These are phyloP conservation scores for Tetracentron sinense DNA, from an alignment of 164 flowering plant genomes.

Conservation along the genomic window DNA sequence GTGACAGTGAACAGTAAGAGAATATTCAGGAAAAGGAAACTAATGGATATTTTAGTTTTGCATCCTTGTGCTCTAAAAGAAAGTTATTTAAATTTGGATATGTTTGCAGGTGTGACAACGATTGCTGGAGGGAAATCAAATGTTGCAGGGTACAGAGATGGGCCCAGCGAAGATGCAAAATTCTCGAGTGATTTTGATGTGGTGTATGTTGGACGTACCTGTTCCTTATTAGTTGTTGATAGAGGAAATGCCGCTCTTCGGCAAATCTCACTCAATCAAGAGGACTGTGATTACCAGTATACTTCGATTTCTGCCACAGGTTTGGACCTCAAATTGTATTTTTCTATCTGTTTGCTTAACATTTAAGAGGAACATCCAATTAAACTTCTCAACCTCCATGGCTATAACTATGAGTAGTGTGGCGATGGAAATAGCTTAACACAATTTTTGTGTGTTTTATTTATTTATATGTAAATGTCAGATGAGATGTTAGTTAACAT, in stretches of 20 bases:
- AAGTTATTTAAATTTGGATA: neutral
- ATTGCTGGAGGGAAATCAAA: slow-evolving; percentile 98
- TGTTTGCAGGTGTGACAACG: slow-evolving; percentile 82
- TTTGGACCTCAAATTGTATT: slow-evolving; percentile 19
- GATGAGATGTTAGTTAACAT: no score
- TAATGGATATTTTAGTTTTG: neutral
- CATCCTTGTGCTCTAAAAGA: neutral
- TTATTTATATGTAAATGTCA: no score
- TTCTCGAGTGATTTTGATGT: slow-evolving; percentile 94
- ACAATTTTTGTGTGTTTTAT: no score
- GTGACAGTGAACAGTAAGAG: neutral
- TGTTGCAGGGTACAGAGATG: slow-evolving; percentile 87
- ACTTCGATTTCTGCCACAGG: slow-evolving; percentile 74
- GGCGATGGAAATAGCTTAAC: no score
- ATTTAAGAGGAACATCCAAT: no score
- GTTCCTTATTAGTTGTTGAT: slow-evolving; percentile 88
- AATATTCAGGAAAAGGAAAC: neutral
- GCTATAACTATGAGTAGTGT: no score
- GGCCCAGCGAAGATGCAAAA: slow-evolving; percentile 96
- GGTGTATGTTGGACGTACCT: slow-evolving; percentile 71
- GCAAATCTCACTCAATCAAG: slow-evolving; percentile 78
- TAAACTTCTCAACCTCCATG: no score
- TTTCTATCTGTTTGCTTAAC: no score
- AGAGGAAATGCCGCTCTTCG: slow-evolving; percentile 99
- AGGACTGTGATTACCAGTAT: slow-evolving; percentile 75